Conservation (phyloP, 495 filamentous ascomycete genomes). For the Copromyces sp. region DNA sequence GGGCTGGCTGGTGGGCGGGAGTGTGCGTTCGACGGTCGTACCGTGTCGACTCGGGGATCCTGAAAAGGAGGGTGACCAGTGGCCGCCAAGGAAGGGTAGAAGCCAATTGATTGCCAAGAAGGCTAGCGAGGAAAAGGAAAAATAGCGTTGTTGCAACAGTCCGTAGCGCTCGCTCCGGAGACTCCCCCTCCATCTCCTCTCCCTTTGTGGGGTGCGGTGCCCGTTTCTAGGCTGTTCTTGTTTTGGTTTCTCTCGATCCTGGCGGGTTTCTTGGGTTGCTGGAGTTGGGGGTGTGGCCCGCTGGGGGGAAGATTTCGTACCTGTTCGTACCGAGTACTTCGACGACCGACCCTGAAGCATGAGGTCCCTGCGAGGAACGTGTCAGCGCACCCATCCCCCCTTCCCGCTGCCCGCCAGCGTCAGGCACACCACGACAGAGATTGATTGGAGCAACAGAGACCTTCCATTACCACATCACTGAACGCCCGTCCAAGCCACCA, state of each 20-base stretch:
- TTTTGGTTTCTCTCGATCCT: constrained; percentile 9
- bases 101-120: background rate
- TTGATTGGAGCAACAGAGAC: background rate
- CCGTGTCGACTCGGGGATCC: background rate
- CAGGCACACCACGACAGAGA: constrained; percentile 6
- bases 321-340: constrained; percentile 14
- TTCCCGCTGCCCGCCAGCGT: background rate
- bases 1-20: background rate
- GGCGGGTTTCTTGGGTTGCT: background rate
- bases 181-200: constrained; percentile 13
- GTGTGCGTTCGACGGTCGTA: background rate
- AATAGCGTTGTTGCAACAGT: constrained; percentile 14
- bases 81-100: background rate
- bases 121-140: constrained; percentile 11
- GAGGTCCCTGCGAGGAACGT: constrained; percentile 7
- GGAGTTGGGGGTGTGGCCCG: background rate
- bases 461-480: background rate
- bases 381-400: background rate
- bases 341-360: constrained; percentile 6
- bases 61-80: background rate
- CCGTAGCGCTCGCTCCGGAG: constrained; percentile 22
- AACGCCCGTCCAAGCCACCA: background rate
- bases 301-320: background rate
- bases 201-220: constrained; percentile 10
- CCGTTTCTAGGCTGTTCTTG: background rate